Conservation (phyloP, 179 eudicot species). For the Camellia oleifera region DNA sequence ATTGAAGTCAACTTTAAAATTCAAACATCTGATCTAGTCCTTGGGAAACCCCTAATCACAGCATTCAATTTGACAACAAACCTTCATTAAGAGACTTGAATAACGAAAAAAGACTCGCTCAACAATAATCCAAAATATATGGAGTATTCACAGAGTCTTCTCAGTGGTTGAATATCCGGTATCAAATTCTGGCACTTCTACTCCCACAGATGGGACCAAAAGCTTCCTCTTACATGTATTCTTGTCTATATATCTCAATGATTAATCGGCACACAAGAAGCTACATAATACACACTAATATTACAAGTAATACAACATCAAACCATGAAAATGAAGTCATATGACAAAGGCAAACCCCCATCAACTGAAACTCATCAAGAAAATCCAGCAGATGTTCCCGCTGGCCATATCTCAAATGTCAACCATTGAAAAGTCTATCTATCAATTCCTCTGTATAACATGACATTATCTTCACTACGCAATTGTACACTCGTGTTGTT, state of each 20-base stretch:
- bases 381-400: background rate
- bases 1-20: too few species aligned
- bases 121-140: background rate
- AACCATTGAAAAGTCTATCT: background rate
- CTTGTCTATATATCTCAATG: background rate
- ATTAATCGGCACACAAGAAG: background rate
- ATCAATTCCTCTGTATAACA: background rate
- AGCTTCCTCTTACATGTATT: background rate
- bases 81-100: background rate
- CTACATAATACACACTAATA: background rate
- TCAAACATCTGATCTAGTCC: too few species aligned
- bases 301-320: background rate
- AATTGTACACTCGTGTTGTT: background rate
- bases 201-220: slow-evolving; percentile 6
- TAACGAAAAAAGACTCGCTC: background rate
- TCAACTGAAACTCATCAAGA: background rate
- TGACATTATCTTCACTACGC: background rate
- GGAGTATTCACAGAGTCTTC: background rate
- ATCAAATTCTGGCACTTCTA: background rate
- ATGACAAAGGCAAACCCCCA: background rate
- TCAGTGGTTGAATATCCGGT: background rate
- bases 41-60: too few species aligned
- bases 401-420: background rate
- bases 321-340: background rate
- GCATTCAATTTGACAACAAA: too few species aligned